These are phyloP conservation scores for Coemansia brasiliensis DNA, from an alignment of 192 early-diverging fungal species.

Conservation along the genomic window DNA sequence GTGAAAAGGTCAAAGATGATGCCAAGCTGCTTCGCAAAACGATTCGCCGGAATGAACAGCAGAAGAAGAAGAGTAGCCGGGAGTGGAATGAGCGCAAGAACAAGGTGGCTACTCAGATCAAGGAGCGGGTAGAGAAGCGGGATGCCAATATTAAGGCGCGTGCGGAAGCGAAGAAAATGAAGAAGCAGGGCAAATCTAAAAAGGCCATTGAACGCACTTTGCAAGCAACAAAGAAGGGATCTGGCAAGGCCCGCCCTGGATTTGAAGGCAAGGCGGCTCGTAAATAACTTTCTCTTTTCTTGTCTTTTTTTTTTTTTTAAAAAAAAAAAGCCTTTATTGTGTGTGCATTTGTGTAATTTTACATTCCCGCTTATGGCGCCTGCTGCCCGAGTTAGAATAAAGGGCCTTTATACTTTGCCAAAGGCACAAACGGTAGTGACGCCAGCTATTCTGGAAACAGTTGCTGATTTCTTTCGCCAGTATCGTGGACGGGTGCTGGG, in stretches of 20 bases:
- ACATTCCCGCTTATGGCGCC: conserved; percentile 9
- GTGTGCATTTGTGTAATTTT: background rate
- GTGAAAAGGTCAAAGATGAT: conserved; percentile 93
- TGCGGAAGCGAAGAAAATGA: conserved; percentile 73
- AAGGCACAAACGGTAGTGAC: conserved; percentile 30
- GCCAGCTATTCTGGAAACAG: conserved; percentile 11
- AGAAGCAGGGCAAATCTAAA: conserved; percentile 68
- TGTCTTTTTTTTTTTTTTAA: background rate
- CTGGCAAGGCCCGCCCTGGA: conserved; percentile 43
- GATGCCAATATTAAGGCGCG: conserved; percentile 82
- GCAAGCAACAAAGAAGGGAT: conserved; percentile 20
- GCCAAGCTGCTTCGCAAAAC: conserved; percentile 87
- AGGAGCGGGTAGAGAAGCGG: conserved; percentile 75
- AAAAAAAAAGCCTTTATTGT: too few species aligned
- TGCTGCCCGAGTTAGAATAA: conserved; percentile 33
- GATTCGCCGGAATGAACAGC: conserved; percentile 78
- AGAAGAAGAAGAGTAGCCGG: conserved; percentile 80
- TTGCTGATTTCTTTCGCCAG: conserved; percentile 25
- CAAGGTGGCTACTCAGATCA: conserved; percentile 61
- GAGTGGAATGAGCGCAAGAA: conserved; percentile 83
- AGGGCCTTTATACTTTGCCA: conserved; percentile 42
- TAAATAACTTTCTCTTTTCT: conserved; percentile 1
- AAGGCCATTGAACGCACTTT: conserved; percentile 57
- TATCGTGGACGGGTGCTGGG: conserved; percentile 37
- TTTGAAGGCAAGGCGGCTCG: conserved; percentile 48